Evolutionary conservation across 352 stramenopile species (phyloP).

Genomic region (Pelagophyceae sp.): DNA sequence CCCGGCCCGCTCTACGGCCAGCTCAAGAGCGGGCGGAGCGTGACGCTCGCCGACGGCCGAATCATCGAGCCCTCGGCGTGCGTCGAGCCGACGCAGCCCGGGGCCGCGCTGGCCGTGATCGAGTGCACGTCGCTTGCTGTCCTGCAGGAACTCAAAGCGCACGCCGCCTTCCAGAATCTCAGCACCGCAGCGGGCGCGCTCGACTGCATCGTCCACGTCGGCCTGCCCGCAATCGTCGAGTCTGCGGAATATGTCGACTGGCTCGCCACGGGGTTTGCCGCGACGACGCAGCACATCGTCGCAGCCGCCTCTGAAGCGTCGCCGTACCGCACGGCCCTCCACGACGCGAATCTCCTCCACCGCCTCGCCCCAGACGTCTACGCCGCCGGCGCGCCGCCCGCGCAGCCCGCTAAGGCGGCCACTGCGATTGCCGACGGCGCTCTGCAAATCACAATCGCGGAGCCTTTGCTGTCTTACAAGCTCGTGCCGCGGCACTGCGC

Average conservation of each 20-base stretch:
- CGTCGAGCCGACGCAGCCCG: constrained; percentile 37
- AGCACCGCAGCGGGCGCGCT: background rate
- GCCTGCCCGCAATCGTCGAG: background rate
- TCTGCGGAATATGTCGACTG: background rate
- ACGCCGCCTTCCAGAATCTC: constrained; percentile 9
- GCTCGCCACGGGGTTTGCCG: background rate
- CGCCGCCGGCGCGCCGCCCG: constrained; percentile 24
- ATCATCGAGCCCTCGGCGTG: constrained; percentile 66
- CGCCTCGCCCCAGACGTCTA: constrained; percentile 32
- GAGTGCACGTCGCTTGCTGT: constrained; percentile 38
- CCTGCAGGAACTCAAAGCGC: constrained; percentile 26
- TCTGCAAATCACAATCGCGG: background rate
- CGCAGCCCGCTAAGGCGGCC: too few relatives aligned
- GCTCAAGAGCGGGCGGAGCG: constrained; percentile 70
- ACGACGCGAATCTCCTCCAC: constrained; percentile 34
- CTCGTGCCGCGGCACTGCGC: constrained; percentile 41
- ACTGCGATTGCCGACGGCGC: too few relatives aligned
- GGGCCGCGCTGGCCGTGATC: constrained; percentile 42
- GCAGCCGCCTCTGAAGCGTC: background rate
- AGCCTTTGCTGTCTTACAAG: constrained; percentile 40
- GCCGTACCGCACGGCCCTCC: constrained; percentile 30
- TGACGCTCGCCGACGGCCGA: constrained; percentile 65
- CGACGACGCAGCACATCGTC: background rate
- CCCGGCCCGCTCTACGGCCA: constrained; percentile 72
- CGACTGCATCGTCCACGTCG: background rate